Conservation (phyloP, 148 eudicot genomes). For the Salicornia ramosissima region DNA sequence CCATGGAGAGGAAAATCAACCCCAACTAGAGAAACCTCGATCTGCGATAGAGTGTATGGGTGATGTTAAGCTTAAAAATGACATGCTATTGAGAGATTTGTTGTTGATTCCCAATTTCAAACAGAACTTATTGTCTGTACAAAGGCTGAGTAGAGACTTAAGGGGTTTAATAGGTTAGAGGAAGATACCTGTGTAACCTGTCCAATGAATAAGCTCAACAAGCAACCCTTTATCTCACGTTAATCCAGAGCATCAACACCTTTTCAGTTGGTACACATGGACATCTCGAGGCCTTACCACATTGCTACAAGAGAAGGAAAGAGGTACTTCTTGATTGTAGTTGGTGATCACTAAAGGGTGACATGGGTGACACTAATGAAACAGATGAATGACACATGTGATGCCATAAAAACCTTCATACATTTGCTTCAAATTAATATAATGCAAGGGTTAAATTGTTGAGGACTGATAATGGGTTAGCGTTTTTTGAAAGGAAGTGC, state of each 20-base stretch:
- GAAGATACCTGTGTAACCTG: neutral
- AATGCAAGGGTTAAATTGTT: neutral
- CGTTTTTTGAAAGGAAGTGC: neutral
- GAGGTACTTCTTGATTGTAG: neutral
- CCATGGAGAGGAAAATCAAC: neutral
- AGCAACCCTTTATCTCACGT: neutral
- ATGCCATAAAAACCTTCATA: neutral
- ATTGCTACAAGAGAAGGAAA: neutral
- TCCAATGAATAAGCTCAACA: neutral
- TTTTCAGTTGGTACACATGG: neutral
- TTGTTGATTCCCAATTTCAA: neutral
- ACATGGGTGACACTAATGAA: neutral
- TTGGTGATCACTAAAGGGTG: neutral
- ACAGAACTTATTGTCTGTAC: neutral
- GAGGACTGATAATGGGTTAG: neutral
- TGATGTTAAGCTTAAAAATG: neutral
- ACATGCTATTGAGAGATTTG: neutral
- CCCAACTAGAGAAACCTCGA: neutral
- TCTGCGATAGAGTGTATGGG: neutral
- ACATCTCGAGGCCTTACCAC: neutral
- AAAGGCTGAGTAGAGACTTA: neutral
- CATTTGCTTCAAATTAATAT: neutral
- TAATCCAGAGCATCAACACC: neutral
- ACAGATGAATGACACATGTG: neutral
- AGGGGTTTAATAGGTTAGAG: too few relatives aligned